Base-by-base conservation (phyloP, 2,329 filamentous ascomycete genomes). In the Chaetomium sp. region DNA sequence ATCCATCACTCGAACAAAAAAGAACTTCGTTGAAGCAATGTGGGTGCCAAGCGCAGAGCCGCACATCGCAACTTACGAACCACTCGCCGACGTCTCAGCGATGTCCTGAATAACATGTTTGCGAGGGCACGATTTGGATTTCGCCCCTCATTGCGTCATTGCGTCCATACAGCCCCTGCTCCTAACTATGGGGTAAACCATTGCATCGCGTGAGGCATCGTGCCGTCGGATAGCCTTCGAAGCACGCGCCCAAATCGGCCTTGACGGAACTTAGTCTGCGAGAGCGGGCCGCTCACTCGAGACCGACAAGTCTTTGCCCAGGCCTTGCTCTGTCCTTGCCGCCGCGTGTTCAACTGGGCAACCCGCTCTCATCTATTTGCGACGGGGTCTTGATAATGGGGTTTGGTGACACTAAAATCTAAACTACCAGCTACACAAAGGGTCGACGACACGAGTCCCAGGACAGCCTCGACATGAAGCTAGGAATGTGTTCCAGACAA, bases 21-120 rank as follows among this genome's bases (percentile, higher is more conserved):
- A 16, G 59, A 25, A 19, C 13, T n/a, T 35, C n/a, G n/a, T n/a
- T 19, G 50, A 29, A 38, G 35, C 23, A 49, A 10, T 25, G 27
- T 25, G 35, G 33, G 49, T 29, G 57, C 60, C 60, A 63, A 60
- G 57, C 27, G 60, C 65, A 66, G 61, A 66, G 65, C 65, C 65
- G 45, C 61, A 64, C 19, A 42, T 21, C 5, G 33, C n/a, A 12
- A 23, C n/a, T 42, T 13, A 8, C 16, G 21, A 23, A 23, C 45
- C 45, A 47, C 45, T 21, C 45, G 45, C 21, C 45, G n/a, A 16
- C 38, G n/a, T 47, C 45, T 47, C 45, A 47, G n/a, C 21, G 6
- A 47, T 23, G 45, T 19, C 19, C 38, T n/a, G 38, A 42, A 42
- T 19, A 7, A 42, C 38, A 16, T 19, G 38, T n/a, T 42, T 7